phyloP scores from a whole-genome alignment of 495 filamentous ascomycete genomes.

The Poronia punctata region DNA sequence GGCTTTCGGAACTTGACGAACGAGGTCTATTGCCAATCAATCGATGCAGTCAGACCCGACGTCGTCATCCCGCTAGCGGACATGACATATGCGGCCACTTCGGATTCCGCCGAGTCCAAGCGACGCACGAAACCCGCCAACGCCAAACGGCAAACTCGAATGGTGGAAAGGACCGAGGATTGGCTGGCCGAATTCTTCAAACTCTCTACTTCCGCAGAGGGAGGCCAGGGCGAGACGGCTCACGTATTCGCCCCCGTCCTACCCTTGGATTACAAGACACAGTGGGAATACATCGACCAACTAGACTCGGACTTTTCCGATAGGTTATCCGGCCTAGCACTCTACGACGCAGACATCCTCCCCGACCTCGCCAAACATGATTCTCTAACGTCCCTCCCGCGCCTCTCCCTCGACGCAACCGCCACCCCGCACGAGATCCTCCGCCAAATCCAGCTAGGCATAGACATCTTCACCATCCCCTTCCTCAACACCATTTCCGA shows the following conservation, averaged over 20 bases:
- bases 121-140: constrained; percentile 40
- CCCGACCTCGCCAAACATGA: constrained; percentile 52
- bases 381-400: constrained; percentile 51
- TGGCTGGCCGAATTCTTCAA: constrained; percentile 60
- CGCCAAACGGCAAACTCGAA: constrained; percentile 65
- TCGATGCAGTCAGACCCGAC: constrained; percentile 63
- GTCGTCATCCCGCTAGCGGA: constrained; percentile 75
- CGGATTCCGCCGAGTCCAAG: constrained; percentile 12
- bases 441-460: constrained; percentile 61
- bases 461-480: constrained; percentile 71
- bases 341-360: constrained; percentile 71
- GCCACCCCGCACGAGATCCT: constrained; percentile 67
- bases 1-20: constrained; percentile 68
- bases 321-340: constrained; percentile 66
- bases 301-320: constrained; percentile 44
- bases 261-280: constrained; percentile 64
- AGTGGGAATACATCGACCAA: constrained; percentile 67
- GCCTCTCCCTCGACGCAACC: constrained; percentile 63
- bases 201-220: constrained; percentile 24
- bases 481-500: constrained; percentile 72
- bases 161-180: constrained; percentile 74
- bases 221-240: constrained; percentile 22
- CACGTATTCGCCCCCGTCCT: constrained; percentile 74
- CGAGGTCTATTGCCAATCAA: constrained; percentile 57
- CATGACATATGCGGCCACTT: constrained; percentile 48